Evolutionary conservation across 768 basidiomycete genomes (phyloP).

Genomic region (Tulasnella sp.): DNA sequence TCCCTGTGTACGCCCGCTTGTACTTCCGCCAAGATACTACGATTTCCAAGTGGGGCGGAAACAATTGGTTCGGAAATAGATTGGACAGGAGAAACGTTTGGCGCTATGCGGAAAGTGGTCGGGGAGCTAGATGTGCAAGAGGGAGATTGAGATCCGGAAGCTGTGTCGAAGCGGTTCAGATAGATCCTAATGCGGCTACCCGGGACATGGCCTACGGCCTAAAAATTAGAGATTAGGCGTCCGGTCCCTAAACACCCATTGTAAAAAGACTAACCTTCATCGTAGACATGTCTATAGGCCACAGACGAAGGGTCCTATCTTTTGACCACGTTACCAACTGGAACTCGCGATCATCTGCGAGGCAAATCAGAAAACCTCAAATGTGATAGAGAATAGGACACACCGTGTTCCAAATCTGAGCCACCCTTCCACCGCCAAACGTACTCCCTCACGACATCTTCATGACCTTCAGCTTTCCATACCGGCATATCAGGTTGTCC

Average conservation of each 20-base stretch:
- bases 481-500: constrained; percentile 39
- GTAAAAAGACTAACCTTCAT: constrained; percentile 42
- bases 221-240: not conserved
- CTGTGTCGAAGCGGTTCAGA: constrained; percentile 10
- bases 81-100: not conserved
- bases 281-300: constrained; percentile 65
- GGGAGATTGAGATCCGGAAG: constrained; percentile 13
- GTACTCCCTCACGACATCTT: constrained; percentile 93
- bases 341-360: constrained; percentile 40
- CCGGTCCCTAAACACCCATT: not conserved
- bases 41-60: constrained; percentile 11
- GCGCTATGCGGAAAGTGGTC: constrained; percentile 1
- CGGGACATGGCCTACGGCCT: constrained; percentile 17
- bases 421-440: constrained; percentile 69
- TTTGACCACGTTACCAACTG: constrained; percentile 73
- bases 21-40: constrained; percentile 14
- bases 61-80: not conserved
- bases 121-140: not conserved
- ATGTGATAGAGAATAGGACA: not conserved
- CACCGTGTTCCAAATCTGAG: constrained; percentile 38
- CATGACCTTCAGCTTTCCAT: constrained; percentile 73
- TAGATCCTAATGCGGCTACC: constrained; percentile 18
- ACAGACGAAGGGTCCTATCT: constrained; percentile 81
- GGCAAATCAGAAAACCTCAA: constrained; percentile 22
- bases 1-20: not conserved